These are phyloP conservation scores for Fomitopsis pulvina DNA, from an alignment of 768 basidiomycete species.

Conservation along the genomic window DNA sequence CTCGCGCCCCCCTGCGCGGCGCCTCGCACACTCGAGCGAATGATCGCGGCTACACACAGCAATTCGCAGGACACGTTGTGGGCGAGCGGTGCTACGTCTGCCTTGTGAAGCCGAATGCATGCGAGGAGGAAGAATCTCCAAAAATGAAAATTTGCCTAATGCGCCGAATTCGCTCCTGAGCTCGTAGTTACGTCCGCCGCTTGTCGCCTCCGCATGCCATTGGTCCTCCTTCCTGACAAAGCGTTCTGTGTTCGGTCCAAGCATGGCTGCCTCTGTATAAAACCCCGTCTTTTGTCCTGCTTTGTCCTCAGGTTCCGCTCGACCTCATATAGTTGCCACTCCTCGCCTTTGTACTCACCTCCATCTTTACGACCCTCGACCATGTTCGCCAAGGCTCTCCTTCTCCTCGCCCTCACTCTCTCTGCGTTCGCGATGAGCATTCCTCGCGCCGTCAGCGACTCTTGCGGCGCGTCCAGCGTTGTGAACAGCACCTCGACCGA, in stretches of 20 bases:
- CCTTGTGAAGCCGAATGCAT: neutral
- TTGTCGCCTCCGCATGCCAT: neutral
- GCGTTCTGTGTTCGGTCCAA: neutral
- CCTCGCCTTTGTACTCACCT: constrained; percentile 7
- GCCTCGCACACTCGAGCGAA: neutral
- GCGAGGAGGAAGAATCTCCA: neutral
- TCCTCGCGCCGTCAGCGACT: neutral
- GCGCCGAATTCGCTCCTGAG: neutral
- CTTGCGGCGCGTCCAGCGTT: neutral
- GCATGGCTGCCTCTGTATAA: constrained; percentile 5
- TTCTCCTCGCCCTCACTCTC: constrained; percentile 7
- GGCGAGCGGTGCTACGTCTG: neutral
- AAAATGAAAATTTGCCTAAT: neutral
- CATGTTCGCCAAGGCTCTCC: constrained; percentile 35
- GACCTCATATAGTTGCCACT: neutral
- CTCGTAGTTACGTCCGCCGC: neutral
- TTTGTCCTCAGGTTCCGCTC: constrained; percentile 3
- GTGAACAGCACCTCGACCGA: constrained; percentile 10
- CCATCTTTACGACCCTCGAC: constrained; percentile 12
- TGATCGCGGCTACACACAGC: neutral
- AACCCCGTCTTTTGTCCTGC: constrained; percentile 5
- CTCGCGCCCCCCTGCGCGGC: neutral
- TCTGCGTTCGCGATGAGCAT: constrained; percentile 19
- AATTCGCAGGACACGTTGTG: neutral
- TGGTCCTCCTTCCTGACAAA: neutral